A percentile compares a stretch with the other conserved stretches of the same genome.
Evolutionary conservation across 768 basidiomycete genomes (phyloP).

Genomic region (Boletus barrowsii): DNA sequence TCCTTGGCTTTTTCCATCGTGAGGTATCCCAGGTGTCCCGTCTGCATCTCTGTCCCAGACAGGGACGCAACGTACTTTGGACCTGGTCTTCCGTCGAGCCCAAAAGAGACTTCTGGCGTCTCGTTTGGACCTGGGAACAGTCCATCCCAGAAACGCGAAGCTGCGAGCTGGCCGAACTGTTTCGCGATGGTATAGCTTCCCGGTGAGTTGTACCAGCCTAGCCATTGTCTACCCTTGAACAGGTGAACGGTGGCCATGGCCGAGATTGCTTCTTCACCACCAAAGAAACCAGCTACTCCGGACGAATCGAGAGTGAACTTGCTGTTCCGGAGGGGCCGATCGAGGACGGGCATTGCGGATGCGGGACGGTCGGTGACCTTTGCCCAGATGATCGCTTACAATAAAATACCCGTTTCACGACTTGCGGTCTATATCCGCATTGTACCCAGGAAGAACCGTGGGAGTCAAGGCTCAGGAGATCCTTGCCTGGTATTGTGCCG

Average conservation of each 20-base stretch:
- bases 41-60: constrained; percentile 30
- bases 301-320: constrained; percentile 27
- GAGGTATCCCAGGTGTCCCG: constrained; percentile 31
- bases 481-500: neutral
- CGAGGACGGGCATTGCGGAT: constrained; percentile 17
- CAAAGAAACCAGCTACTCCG: constrained; percentile 36
- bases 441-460: neutral
- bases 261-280: constrained; percentile 37
- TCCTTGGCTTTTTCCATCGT: constrained; percentile 17
- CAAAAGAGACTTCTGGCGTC: constrained; percentile 28
- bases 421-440: neutral
- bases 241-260: constrained; percentile 37
- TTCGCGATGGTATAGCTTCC: constrained; percentile 35
- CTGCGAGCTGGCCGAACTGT: constrained; percentile 29
- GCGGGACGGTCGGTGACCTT: neutral
- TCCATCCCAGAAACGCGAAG: constrained; percentile 29
- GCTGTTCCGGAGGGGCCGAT: constrained; percentile 1
- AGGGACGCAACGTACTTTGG: constrained; percentile 25
- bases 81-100: constrained; percentile 27
- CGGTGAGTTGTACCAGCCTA: constrained; percentile 39
- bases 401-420: neutral
- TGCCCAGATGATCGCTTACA: neutral
- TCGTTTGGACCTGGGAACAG: constrained; percentile 31
- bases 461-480: neutral
- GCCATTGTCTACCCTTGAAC: constrained; percentile 29